Conservation (phyloP, 83 land plant species). For the Picea abies region DNA sequence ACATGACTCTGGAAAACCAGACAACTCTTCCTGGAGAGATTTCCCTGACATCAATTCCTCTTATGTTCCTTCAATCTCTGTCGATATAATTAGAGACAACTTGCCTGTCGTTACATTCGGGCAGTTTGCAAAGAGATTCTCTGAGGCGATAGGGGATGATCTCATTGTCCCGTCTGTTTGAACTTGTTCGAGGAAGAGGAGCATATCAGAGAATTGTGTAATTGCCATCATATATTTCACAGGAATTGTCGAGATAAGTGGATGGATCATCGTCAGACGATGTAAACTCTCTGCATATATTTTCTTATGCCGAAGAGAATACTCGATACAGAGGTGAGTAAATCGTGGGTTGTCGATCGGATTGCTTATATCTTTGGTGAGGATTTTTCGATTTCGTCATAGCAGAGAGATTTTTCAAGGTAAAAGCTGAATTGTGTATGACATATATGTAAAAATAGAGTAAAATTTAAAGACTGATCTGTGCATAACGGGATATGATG, state of each 20-base stretch:
- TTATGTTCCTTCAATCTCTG: not conserved
- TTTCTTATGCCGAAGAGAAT: too few relatives aligned
- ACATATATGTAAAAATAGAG: too few relatives aligned
- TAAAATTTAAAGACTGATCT: too few relatives aligned
- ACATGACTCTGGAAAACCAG: too few relatives aligned
- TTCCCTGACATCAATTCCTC: not conserved
- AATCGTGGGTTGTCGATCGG: not conserved
- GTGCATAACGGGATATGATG: too few relatives aligned
- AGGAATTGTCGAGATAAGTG: too few relatives aligned
- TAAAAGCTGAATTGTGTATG: too few relatives aligned
- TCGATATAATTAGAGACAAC: not conserved
- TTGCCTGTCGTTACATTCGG: not conserved
- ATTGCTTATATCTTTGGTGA: not conserved
- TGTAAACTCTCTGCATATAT: too few relatives aligned
- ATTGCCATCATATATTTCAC: too few relatives aligned
- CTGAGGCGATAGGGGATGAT: not conserved
- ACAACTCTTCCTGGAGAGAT: not conserved
- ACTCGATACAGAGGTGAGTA: too few relatives aligned
- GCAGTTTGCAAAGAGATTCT: not conserved
- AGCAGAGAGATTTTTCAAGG: not conserved
- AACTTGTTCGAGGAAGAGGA: conserved; percentile 36
- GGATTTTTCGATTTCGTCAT: not conserved
- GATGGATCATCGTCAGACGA: too few relatives aligned
- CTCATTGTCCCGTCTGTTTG: conserved; percentile 40
- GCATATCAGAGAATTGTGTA: too few relatives aligned